Evolutionary conservation across 345 rosid species (phyloP), one percentile per base, ranked within the genome.

Genomic region (Corymbia maculata): DNA sequence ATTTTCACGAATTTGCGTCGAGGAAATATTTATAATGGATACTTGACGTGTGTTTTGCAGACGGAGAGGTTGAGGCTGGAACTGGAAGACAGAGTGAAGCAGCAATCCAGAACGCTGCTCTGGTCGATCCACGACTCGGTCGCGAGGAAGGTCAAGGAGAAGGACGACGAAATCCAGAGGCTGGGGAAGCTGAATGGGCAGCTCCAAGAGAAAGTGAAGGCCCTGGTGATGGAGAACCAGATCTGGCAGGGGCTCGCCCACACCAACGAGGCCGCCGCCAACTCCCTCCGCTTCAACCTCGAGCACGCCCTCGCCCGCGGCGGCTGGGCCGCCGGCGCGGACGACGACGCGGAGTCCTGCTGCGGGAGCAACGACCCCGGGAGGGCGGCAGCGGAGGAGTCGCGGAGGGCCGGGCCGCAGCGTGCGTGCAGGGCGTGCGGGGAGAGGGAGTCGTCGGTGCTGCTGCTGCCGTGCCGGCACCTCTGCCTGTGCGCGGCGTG

Each of bases 401-500:
- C 47, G 87, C 52, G 88, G 88, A 50, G 49, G 86, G 86, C 16
- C 24, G 61, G 52, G 28, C 26, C 49, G 90, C 75, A 89, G 89
- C 21, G 87, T 53, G 87, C 55, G 87, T 96, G 97, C 89, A 88
- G 91, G 86, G 91, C 90, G 90, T 97, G 99, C 89, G 94, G 98
- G 92, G 93, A 90, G 91, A 91, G 88, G 90, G 97, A 96, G 75
- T 89, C 96, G 11, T 91, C 96, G 85, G 98, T 96, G 92, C 57
- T 97, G 95, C 88, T 97, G 90, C 87, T 96, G 90, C 98, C 99
- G 59, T 97, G 99, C 92, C 91, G 84, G 97, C 99, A 97, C 91
- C 92, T 97, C 57, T 95, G 99, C 94, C 92, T 97, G 86, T 96
- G 98, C 49, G 49, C 84, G 28, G 49, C 84, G 49, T 75, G 84